phyloP scores from a whole-genome alignment of 2,329 filamentous ascomycete genomes.

The Paecilomyces dactylethromorphus region DNA sequence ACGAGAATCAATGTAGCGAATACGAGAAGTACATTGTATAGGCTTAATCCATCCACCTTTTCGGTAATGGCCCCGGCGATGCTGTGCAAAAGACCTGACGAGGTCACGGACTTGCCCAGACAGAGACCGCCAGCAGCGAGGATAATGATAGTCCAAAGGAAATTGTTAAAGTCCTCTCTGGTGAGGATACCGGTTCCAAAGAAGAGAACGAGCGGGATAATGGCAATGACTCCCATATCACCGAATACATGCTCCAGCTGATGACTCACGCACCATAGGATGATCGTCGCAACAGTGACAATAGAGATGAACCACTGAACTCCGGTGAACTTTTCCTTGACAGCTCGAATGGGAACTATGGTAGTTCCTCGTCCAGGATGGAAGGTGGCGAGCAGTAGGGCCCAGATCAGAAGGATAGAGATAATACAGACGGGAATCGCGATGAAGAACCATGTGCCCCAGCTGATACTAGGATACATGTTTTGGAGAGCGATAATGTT shows the following conservation, averaged over 20 bases:
- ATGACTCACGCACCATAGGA: constrained; percentile 87
- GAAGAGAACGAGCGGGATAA: constrained; percentile 91
- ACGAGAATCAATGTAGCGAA: constrained; percentile 81
- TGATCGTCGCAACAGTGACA: constrained; percentile 77
- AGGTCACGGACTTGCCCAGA: constrained; percentile 88
- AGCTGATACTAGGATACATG: constrained; percentile 86
- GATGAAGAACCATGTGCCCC: constrained; percentile 97
- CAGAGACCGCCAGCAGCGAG: constrained; percentile 88
- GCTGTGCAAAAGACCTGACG: constrained; percentile 83
- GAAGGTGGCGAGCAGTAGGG: constrained; percentile 78
- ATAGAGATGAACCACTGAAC: constrained; percentile 88
- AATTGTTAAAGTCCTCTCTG: constrained; percentile 99
- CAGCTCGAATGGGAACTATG: constrained; percentile 83
- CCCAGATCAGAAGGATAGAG: constrained; percentile 82
- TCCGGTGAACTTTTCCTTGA: constrained; percentile 81
- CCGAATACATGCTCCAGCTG: constrained; percentile 82
- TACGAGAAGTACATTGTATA: constrained; percentile 81
- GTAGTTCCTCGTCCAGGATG: constrained; percentile 75
- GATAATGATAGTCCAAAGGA: constrained; percentile 99
- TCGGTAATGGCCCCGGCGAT: constrained; percentile 72
- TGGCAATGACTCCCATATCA: constrained; percentile 97
- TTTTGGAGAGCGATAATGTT: constrained; percentile 95
- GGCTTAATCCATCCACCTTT: constrained; percentile 66
- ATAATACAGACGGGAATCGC: constrained; percentile 87
- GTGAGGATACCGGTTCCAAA: constrained; percentile 94